phyloP scores from a whole-genome alignment of 2,329 filamentous ascomycete species.

The Spiromastix sp. region DNA sequence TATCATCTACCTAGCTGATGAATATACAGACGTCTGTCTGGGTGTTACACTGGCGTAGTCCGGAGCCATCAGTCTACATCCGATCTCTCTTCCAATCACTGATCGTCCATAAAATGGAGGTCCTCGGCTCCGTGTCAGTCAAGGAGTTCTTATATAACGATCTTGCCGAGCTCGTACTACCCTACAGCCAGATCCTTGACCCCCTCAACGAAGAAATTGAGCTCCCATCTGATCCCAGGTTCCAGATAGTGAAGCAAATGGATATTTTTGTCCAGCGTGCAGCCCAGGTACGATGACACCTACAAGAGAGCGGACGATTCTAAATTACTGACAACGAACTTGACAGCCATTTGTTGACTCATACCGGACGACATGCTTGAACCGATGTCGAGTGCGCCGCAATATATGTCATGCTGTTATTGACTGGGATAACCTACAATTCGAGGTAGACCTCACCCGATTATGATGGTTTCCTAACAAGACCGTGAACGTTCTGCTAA shows the following conservation, averaged over 20 bases:
- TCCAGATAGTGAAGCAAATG: conserved; percentile 62
- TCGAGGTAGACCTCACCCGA: conserved; percentile 47
- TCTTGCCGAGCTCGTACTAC: conserved; percentile 65
- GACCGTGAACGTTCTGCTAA: no score
- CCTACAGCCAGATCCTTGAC: conserved; percentile 60
- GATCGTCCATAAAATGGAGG: conserved; percentile 60
- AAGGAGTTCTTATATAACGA: conserved; percentile 72
- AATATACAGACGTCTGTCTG: conserved; percentile 6
- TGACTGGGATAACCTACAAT: conserved; percentile 76
- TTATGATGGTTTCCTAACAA: conserved; percentile 1
- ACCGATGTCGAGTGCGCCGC: conserved; percentile 77
- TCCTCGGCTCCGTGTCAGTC: conserved; percentile 58
- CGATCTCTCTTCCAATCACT: conserved; percentile 69
- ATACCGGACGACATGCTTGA: conserved; percentile 76
- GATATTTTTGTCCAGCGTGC: conserved; percentile 53
- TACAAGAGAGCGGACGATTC: not conserved
- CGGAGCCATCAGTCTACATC: conserved; percentile 74
- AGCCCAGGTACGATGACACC: conserved; percentile 29
- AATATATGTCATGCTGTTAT: conserved; percentile 75
- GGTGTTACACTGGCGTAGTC: conserved; percentile 49
- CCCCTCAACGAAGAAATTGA: conserved; percentile 68
- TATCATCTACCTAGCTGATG: not conserved
- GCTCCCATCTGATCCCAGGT: conserved; percentile 59
- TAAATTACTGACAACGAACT: conserved; percentile 12
- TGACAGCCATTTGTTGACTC: conserved; percentile 69